A percentile compares a stretch with the other conserved stretches of the same genome.
These are phyloP conservation scores for Colletotrichum agaves DNA, from an alignment of 2,329 filamentous ascomycete species.

Conservation along the genomic window DNA sequence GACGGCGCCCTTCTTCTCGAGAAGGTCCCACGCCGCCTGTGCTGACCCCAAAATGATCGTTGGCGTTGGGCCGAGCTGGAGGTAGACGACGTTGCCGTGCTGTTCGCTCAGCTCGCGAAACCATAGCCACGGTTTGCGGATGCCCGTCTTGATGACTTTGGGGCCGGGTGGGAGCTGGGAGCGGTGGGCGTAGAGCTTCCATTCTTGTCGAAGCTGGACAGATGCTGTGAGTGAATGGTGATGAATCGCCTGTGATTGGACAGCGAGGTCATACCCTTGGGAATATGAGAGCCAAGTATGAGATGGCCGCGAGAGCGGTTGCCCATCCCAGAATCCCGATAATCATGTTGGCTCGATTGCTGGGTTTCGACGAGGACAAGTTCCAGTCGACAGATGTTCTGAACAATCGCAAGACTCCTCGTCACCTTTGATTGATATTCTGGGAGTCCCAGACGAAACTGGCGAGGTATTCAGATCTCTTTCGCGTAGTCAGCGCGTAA, in stretches of 20 bases:
- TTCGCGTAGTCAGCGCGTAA: background rate
- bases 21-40: slow-evolving; percentile 54
- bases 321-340: slow-evolving; percentile 37
- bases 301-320: slow-evolving; percentile 38
- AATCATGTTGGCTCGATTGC: background rate
- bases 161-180: slow-evolving; percentile 52
- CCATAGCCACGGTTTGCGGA: slow-evolving; percentile 55
- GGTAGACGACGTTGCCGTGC: slow-evolving; percentile 55
- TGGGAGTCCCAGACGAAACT: background rate
- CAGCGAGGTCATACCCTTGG: slow-evolving; percentile 40
- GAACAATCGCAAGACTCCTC: too few relatives aligned
- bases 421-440: background rate
- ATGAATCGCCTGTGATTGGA: background rate
- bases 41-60: slow-evolving; percentile 56
- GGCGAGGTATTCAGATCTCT: background rate
- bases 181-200: slow-evolving; percentile 52
- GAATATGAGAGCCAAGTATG: slow-evolving; percentile 43
- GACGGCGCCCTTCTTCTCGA: slow-evolving; percentile 55
- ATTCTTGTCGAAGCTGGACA: slow-evolving; percentile 49
- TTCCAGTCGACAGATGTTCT: too few relatives aligned
- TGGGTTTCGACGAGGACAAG: too few relatives aligned
- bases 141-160: slow-evolving; percentile 49
- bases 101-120: slow-evolving; percentile 51
- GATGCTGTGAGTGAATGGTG: background rate
- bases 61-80: slow-evolving; percentile 54